Conservation (phyloP, 73 alveolate species). For the Diophrys sp. region DNA sequence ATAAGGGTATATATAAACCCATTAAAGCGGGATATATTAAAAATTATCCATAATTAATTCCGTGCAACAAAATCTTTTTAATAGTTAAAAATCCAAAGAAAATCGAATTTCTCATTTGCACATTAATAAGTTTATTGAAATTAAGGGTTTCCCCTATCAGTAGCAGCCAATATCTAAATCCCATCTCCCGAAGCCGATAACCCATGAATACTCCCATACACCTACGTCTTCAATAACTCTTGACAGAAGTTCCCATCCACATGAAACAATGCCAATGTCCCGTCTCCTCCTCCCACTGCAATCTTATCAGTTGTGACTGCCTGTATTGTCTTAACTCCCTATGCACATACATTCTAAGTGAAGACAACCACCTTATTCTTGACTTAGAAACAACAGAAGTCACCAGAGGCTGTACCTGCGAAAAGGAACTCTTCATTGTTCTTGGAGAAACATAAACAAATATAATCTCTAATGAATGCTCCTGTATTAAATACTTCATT, state of each 20-base stretch:
- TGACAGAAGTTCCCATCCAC: constrained; percentile 61
- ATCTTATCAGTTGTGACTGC: constrained; percentile 71
- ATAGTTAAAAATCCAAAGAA: too few relatives aligned
- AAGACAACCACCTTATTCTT: constrained; percentile 74
- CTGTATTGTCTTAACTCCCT: constrained; percentile 82
- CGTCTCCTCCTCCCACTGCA: constrained; percentile 94
- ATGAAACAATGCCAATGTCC: constrained; percentile 69
- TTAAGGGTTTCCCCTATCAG: too few relatives aligned
- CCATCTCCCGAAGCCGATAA: constrained; percentile 77
- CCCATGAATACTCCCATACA: constrained; percentile 81
- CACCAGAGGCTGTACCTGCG: constrained; percentile 95
- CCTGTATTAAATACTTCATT: constrained; percentile 84
- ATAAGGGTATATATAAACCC: too few relatives aligned
- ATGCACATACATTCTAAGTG: constrained; percentile 81
- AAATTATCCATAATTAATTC: too few relatives aligned
- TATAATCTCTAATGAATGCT: constrained; percentile 81
- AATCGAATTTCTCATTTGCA: too few relatives aligned
- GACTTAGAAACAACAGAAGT: constrained; percentile 80
- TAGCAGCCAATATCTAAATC: constrained; percentile 72
- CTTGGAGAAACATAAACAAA: constrained; percentile 83
- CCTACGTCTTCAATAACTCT: constrained; percentile 67
- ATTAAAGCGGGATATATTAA: too few relatives aligned
- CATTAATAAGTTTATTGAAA: too few relatives aligned
- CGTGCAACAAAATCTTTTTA: too few relatives aligned
- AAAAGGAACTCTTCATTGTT: constrained; percentile 80